Evolutionary conservation across 768 basidiomycete genomes (phyloP).

Genomic region (Scleroderma citrinum): DNA sequence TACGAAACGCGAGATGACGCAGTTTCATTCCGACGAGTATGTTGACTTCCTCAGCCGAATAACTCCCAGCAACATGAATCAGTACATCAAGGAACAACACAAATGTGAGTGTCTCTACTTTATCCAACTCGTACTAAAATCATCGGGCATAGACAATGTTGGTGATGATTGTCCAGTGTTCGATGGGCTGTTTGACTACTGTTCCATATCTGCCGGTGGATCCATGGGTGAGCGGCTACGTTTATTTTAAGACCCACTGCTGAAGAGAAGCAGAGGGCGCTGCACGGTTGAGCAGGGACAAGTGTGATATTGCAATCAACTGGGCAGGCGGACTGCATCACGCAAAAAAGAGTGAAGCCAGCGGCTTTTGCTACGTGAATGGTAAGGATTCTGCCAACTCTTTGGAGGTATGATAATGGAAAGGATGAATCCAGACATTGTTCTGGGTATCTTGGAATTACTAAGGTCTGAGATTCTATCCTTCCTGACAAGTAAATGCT

Average conservation of each 20-base stretch:
- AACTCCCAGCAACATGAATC: slow-evolving; percentile 92
- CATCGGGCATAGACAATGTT: slow-evolving; percentile 68
- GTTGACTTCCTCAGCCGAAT: slow-evolving; percentile 94
- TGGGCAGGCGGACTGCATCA: slow-evolving; percentile 99
- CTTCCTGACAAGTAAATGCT: not conserved
- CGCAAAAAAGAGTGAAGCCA: slow-evolving; percentile 98
- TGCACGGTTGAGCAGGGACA: slow-evolving; percentile 88
- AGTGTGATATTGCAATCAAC: slow-evolving; percentile 98
- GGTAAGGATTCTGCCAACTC: slow-evolving; percentile 42
- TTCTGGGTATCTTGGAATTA: slow-evolving; percentile 92
- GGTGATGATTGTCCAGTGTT: slow-evolving; percentile 99
- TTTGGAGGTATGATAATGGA: not conserved
- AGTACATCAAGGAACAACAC: slow-evolving; percentile 89
- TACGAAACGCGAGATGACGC: slow-evolving; percentile 99
- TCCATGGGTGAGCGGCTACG: slow-evolving; percentile 77
- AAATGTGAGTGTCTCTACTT: slow-evolving; percentile 60
- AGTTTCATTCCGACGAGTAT: slow-evolving; percentile 99
- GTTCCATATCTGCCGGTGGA: slow-evolving; percentile 98
- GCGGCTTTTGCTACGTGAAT: slow-evolving; percentile 98
- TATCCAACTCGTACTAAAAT: not conserved
- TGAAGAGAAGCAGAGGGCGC: slow-evolving; percentile 73
- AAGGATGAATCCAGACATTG: too few relatives aligned
- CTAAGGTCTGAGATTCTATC: slow-evolving; percentile 49
- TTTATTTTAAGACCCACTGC: not conserved
- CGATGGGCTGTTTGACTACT: slow-evolving; percentile 97